Evolutionary conservation across 768 basidiomycete genomes (phyloP).

Genomic region (Leccinum disarticulatum): DNA sequence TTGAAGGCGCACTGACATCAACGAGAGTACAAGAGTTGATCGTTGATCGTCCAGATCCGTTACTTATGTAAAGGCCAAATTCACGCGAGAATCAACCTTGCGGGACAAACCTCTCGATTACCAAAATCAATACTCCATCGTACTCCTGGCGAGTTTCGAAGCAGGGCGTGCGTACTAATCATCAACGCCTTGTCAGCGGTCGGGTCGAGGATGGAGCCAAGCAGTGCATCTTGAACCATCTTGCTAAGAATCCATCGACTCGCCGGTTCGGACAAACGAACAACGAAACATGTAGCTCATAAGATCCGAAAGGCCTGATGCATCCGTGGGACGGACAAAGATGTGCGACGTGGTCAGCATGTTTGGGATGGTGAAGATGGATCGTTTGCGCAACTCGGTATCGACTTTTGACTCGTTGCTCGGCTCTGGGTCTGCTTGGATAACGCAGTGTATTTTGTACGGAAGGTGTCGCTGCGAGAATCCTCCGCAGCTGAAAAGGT

Average conservation of each 20-base stretch:
- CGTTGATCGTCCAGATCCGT: slow-evolving; percentile 79
- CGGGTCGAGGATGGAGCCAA: slow-evolving; percentile 95
- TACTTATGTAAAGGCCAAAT: slow-evolving; percentile 85
- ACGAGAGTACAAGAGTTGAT: slow-evolving; percentile 76
- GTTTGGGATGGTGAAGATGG: slow-evolving; percentile 92
- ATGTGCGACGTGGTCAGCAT: slow-evolving; percentile 24
- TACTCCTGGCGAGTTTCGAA: slow-evolving; percentile 69
- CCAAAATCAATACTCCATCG: slow-evolving; percentile 86
- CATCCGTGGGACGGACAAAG: too few species aligned
- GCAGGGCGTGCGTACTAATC: slow-evolving; percentile 63
- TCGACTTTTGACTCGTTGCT: slow-evolving; percentile 5
- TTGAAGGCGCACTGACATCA: slow-evolving; percentile 65
- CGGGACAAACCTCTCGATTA: slow-evolving; percentile 70
- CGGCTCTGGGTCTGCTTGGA: slow-evolving; percentile 4
- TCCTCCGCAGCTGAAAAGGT: slow-evolving; percentile 3
- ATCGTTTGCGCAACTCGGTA: slow-evolving; percentile 23
- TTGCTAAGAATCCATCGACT: slow-evolving; percentile 86
- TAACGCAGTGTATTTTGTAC: not conserved
- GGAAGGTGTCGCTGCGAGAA: too few species aligned
- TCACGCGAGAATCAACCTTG: slow-evolving; percentile 79
- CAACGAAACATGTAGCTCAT: slow-evolving; percentile 45
- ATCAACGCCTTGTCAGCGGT: slow-evolving; percentile 95
- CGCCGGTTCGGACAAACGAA: slow-evolving; percentile 3
- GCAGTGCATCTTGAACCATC: slow-evolving; percentile 83
- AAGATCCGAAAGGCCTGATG: slow-evolving; percentile 82